A percentile compares a stretch with the other conserved stretches of the same genome.
Evolutionary conservation across 1,284 basidiomycete genomes (phyloP).

Genomic region (Leccinum pachyderme): DNA sequence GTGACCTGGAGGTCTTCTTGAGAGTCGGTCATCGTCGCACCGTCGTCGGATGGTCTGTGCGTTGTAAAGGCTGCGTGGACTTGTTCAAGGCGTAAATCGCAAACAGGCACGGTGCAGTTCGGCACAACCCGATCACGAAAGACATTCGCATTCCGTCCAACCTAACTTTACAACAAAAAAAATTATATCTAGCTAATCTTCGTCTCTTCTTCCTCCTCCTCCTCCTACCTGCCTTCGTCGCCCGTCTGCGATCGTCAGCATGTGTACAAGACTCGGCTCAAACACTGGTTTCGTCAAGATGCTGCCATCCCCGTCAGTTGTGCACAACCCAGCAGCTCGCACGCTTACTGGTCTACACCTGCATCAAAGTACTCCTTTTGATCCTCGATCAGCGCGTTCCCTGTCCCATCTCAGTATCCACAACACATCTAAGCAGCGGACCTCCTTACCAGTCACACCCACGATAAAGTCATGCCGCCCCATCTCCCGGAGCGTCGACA

Average conservation of each 20-base stretch:
- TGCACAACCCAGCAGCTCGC: not conserved
- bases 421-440: not conserved
- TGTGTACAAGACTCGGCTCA: conserved; percentile 54
- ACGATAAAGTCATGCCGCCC: conserved; percentile 75
- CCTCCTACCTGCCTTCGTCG: conserved; percentile 35
- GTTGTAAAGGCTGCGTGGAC: conserved; percentile 24
- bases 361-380: conserved; percentile 76
- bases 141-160: conserved; percentile 11
- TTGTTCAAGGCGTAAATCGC: conserved; percentile 24
- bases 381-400: conserved; percentile 65
- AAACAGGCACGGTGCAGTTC: conserved; percentile 34
- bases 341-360: conserved; percentile 70
- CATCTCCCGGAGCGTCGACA: conserved; percentile 62
- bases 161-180: conserved; percentile 1
- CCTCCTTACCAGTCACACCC: conserved; percentile 63
- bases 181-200: not conserved
- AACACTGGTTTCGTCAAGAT: conserved; percentile 70
- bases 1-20: conserved; percentile 15
- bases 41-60: conserved; percentile 31
- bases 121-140: conserved; percentile 35
- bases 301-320: conserved; percentile 30
- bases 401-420: conserved; percentile 35
- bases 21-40: conserved; percentile 29
- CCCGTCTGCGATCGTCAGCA: conserved; percentile 53
- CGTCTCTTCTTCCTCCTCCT: not conserved